phyloP scores from a whole-genome alignment of 1,284 basidiomycete species.

The Ceratobasidium sp. region DNA sequence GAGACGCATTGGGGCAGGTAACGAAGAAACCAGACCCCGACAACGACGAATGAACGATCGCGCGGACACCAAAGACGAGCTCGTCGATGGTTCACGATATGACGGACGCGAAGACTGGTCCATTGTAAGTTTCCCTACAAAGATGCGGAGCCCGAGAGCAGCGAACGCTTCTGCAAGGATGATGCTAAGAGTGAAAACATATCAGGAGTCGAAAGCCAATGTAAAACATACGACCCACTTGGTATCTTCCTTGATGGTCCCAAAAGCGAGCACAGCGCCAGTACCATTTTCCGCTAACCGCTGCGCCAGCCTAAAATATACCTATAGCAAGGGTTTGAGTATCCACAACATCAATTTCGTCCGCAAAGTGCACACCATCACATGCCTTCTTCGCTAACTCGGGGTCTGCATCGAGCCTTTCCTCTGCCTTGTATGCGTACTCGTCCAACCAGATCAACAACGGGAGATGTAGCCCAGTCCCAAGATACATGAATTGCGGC shows the following conservation, averaged over 20 bases:
- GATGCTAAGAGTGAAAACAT: slow-evolving; percentile 55
- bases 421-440: slow-evolving; percentile 81
- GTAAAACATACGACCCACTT: slow-evolving; percentile 61
- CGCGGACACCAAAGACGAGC: slow-evolving; percentile 60
- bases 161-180: slow-evolving; percentile 78
- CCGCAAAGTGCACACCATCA: slow-evolving; percentile 30
- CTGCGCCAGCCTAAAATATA: slow-evolving; percentile 70
- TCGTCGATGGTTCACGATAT: slow-evolving; percentile 69
- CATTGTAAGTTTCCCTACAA: slow-evolving; percentile 87
- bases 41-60: slow-evolving; percentile 65
- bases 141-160: slow-evolving; percentile 72
- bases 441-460: slow-evolving; percentile 82
- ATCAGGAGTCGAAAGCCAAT: slow-evolving; percentile 1
- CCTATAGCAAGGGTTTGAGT: slow-evolving; percentile 45
- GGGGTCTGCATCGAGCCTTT: slow-evolving; percentile 69
- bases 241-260: slow-evolving; percentile 78
- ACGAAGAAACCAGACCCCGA: slow-evolving; percentile 51
- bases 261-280: slow-evolving; percentile 77
- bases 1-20: slow-evolving; percentile 59
- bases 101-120: slow-evolving; percentile 74
- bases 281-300: slow-evolving; percentile 75
- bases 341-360: neutral
- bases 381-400: slow-evolving; percentile 58
- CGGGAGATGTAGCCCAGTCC: slow-evolving; percentile 81
- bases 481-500: slow-evolving; percentile 85